These are phyloP conservation scores for Bryoerythrophyllum caledonicum DNA, from an alignment of 225 moss, liverwort and hornwort genomes.

Conservation along the genomic window DNA sequence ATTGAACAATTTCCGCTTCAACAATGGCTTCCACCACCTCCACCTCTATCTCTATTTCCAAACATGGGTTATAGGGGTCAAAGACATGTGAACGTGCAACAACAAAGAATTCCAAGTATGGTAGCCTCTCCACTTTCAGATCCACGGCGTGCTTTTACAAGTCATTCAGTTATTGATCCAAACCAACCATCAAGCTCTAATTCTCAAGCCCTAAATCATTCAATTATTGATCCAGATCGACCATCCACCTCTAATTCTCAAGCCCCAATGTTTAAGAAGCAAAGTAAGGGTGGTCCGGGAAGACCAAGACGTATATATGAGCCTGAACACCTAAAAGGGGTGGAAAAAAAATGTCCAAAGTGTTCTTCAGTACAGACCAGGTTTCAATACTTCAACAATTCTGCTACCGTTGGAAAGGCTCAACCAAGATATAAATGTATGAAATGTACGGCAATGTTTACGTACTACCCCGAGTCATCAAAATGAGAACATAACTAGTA, in stretches of 20 bases:
- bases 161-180: too few species aligned
- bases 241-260: background rate
- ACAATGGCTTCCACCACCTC: too few species aligned
- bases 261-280: background rate
- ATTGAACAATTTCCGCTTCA: too few species aligned
- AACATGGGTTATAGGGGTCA: too few species aligned
- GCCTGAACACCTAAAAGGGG: accelerated
- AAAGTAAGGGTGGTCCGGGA: background rate
- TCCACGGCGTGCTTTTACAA: too few species aligned
- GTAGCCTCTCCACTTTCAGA: too few species aligned
- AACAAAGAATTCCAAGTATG: too few species aligned
- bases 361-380: accelerated
- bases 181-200: too few species aligned
- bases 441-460: background rate
- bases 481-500: background rate
- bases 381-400: background rate
- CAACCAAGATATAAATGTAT: background rate
- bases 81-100: too few species aligned
- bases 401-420: accelerated
- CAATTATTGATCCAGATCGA: background rate
- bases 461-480: background rate
- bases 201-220: too few species aligned
- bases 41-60: too few species aligned
- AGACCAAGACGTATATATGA: background rate
- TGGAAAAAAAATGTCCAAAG: background rate